phyloP scores from a whole-genome alignment of 2,329 filamentous ascomycete genomes.

The Apiospora pterosperma region DNA sequence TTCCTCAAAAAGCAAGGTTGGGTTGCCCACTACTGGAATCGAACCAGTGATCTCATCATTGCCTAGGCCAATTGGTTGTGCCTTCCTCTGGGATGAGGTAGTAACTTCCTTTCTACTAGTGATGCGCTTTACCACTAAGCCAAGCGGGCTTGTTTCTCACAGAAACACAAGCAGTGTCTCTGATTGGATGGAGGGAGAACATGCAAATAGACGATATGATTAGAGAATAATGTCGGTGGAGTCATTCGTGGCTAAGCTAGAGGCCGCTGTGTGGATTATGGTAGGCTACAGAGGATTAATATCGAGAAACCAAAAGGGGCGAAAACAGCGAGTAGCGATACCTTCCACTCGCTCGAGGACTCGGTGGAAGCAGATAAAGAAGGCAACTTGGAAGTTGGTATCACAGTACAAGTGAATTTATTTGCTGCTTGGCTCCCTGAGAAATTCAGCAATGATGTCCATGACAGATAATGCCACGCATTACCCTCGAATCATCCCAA shows the following conservation, averaged over 20 bases:
- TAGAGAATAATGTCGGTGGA: not conserved
- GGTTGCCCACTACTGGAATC: conserved; percentile 6
- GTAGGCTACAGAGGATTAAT: not conserved
- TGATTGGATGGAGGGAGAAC: not conserved
- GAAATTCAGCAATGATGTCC: not conserved
- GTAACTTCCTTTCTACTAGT: not conserved
- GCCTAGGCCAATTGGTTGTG: not conserved
- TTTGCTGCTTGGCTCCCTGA: not conserved
- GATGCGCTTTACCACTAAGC: conserved; percentile 7
- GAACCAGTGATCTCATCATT: conserved; percentile 7
- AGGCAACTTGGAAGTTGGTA: not conserved
- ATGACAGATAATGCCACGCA: not conserved
- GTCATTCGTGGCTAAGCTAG: not conserved
- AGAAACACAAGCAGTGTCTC: not conserved
- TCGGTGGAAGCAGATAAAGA: not conserved
- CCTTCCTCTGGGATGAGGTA: too few species aligned
- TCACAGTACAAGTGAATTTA: not conserved
- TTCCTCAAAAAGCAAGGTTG: not conserved
- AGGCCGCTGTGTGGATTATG: not conserved
- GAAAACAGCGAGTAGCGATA: not conserved
- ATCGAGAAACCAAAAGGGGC: not conserved
- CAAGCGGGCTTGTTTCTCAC: not conserved
- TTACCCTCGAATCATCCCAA: not conserved
- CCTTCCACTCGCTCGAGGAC: not conserved
- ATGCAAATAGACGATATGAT: not conserved